Evolutionary conservation across 2,329 filamentous ascomycete species (phyloP), one percentile per base, ranked within the genome.

Genomic region (Claviceps africana): DNA sequence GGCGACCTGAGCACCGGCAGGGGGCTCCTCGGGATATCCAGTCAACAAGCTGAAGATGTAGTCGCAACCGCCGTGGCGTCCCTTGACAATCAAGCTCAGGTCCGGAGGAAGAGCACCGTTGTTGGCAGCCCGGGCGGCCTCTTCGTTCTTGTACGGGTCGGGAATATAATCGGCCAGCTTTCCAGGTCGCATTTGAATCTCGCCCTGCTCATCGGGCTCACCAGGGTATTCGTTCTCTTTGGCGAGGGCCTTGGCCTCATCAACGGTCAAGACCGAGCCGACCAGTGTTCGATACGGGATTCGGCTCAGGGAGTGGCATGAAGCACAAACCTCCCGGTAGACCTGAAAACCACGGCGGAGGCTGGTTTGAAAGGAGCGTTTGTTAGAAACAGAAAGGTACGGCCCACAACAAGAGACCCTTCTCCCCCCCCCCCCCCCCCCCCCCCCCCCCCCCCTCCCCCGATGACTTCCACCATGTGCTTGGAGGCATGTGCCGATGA

Each of bases 311-410:
- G 93, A 98, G 79, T 98, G 93, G 82, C 93, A 98, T 63, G 88
- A 88, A 56, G 90, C 83, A 80, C 93, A 98, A 66, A 98, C 93
- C 76, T 98, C 93, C 62, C 85, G 88, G 80, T 98, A 98, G 68
- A 98, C 93, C 76, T 95, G 90, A 83, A 97, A 98, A 74, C 93
- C 93, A 77, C 93, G 90, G 71, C 93, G 93, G 61, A 98, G 89
- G 64, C 90, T 95, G 60, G n/a, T n/a, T n/a, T 33, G 30, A 10
- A 9, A 17, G 19, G n/a, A 45, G n/a, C n/a, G n/a, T n/a, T 31
- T 17, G 21, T 35, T 28, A 53, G 49, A 51, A 31, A 19, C 37
- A 48, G n/a, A n/a, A 22, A 30, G 50, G 42, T 47, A 31, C 35
- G 49, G 25, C 17, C 37, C 28, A 50, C 39, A 51, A 25, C 11